A percentile compares a stretch with the other conserved stretches of the same genome.
phyloP scores from a whole-genome alignment of 768 basidiomycete genomes.

The Exsudoporus frostii region DNA sequence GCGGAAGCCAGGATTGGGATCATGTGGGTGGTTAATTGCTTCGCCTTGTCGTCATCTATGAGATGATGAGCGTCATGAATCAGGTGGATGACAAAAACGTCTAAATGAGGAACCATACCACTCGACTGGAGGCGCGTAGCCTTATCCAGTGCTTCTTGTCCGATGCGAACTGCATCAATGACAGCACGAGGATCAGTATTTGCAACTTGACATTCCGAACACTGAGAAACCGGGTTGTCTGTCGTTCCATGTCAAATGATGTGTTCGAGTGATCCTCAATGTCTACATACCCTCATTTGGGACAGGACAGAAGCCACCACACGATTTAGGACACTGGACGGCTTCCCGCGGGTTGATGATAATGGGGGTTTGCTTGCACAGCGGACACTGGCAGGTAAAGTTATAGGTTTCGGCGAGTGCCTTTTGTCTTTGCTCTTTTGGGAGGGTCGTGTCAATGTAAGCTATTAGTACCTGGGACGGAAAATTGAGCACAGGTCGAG shows the following conservation, averaged over 20 bases:
- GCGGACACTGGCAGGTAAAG: slow-evolving; percentile 67
- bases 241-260: neutral
- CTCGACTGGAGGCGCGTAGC: slow-evolving; percentile 58
- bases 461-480: slow-evolving; percentile 64
- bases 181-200: slow-evolving; percentile 51
- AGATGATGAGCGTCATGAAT: neutral
- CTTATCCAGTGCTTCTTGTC: slow-evolving; percentile 73
- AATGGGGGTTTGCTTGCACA: slow-evolving; percentile 41
- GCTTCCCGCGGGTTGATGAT: slow-evolving; percentile 63
- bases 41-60: slow-evolving; percentile 56
- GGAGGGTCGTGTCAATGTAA: slow-evolving; percentile 83
- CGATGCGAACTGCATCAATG: slow-evolving; percentile 62
- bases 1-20: slow-evolving; percentile 60
- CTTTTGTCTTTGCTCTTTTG: slow-evolving; percentile 49
- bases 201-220: slow-evolving; percentile 50
- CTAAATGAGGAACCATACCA: slow-evolving; percentile 37
- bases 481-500: neutral
- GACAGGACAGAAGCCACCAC: slow-evolving; percentile 60
- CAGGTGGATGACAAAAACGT: neutral
- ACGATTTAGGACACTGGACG: slow-evolving; percentile 65
- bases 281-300: slow-evolving; percentile 54
- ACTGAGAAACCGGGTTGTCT: slow-evolving; percentile 52
- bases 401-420: slow-evolving; percentile 70
- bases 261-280: neutral
- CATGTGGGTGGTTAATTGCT: slow-evolving; percentile 59